These are phyloP conservation scores for Neoascochyta sp. DNA, from an alignment of 2,329 filamentous ascomycete genomes.

Conservation along the genomic window DNA sequence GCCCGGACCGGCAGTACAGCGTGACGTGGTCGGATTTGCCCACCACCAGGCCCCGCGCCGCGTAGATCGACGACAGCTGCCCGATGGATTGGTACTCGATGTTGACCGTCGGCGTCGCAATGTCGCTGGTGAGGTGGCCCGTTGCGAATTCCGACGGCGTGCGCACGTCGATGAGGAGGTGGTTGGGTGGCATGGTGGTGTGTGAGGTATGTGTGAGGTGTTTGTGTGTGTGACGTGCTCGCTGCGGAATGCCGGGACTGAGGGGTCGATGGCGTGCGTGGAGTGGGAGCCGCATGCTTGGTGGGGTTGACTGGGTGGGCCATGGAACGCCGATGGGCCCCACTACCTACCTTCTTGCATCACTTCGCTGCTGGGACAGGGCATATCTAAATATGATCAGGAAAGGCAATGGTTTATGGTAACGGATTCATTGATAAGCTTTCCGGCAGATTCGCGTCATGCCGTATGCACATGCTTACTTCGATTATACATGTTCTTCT, in stretches of 20 bases:
- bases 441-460: constrained; percentile 3
- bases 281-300: constrained; percentile 1
- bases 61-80: constrained; percentile 22
- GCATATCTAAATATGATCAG: no score
- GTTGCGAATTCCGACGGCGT: constrained; percentile 35
- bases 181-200: constrained; percentile 7
- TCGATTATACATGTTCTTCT: constrained; percentile 5
- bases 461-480: constrained; percentile 5
- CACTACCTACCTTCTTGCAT: constrained; percentile 1
- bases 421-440: constrained; percentile 1
- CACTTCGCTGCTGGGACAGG: background rate
- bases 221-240: background rate
- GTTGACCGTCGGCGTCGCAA: constrained; percentile 32
- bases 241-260: no score
- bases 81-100: constrained; percentile 38
- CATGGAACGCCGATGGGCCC: constrained; percentile 1
- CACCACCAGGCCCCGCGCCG: constrained; percentile 14
- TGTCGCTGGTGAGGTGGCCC: constrained; percentile 24
- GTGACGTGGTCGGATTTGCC: constrained; percentile 31
- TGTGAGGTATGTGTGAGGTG: background rate
- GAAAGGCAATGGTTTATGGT: background rate
- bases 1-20: constrained; percentile 37
- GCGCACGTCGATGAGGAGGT: constrained; percentile 37
- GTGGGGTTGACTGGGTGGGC: no score
- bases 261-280: no score